These are phyloP conservation scores for Jatropha multifida DNA, from an alignment of 441 rosid species.

Conservation along the genomic window DNA sequence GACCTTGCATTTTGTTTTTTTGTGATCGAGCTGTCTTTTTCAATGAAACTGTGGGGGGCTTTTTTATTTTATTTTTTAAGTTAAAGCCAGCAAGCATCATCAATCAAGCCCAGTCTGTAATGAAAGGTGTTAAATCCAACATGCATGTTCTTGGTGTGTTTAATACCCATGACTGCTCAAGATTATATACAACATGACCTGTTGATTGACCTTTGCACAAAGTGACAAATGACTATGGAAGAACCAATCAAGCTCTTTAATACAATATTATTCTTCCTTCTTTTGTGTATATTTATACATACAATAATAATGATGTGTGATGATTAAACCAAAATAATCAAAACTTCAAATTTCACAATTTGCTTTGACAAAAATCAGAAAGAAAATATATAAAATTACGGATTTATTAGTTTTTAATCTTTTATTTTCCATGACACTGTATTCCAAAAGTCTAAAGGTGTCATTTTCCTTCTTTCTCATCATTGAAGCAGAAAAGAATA, in stretches of 20 bases:
- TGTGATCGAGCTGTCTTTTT: not conserved
- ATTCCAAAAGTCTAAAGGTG: not conserved
- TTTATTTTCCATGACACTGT: not conserved
- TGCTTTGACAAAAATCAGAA: too few relatives aligned
- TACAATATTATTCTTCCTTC: not conserved
- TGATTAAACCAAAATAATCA: too few relatives aligned
- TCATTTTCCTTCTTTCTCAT: not conserved
- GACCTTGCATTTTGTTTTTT: not conserved
- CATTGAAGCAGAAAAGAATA: conserved; percentile 8
- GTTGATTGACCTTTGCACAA: not conserved
- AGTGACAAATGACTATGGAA: not conserved
- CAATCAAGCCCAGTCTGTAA: not conserved
- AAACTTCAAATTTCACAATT: too few relatives aligned
- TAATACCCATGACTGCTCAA: not conserved
- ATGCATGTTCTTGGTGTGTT: not conserved
- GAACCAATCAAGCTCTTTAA: not conserved
- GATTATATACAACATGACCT: not conserved
- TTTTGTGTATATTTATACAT: not conserved
- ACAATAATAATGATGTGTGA: too few relatives aligned
- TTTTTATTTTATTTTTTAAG: not conserved
- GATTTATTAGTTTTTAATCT: not conserved
- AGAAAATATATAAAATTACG: not conserved
- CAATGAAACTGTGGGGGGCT: not conserved
- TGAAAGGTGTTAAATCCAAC: not conserved
- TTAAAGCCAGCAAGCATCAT: not conserved